Evolutionary conservation across 2,329 filamentous ascomycete species (phyloP), one percentile per base, ranked within the genome.

Genomic region (Hirsutella minnesotensis): DNA sequence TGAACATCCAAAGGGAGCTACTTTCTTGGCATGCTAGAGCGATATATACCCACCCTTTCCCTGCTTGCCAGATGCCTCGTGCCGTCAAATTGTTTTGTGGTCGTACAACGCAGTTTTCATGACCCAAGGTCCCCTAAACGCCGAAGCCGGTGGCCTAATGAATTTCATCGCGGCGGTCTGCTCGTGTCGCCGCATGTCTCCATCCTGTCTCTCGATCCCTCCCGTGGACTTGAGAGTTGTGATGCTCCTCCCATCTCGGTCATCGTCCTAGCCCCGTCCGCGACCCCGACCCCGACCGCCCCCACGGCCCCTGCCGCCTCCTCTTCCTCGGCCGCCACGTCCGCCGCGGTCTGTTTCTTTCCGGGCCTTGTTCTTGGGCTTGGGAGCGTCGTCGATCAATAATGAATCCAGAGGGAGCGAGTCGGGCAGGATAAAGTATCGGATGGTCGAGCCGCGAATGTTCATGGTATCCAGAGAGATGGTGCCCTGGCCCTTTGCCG

Each of bases 301-400:
- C 16, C 68, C 67, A 36, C 75, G 64, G 16, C 77, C 77, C 42
- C 77, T 66, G 20, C 76, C 72, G 38, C 73, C 62, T 13, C 73
- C 69, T 40, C 73, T 60, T 27, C 73, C 69, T 24, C 74, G 62
- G 18, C 71, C 65, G 46, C 78, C 73, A 36, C 71, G 62, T 22
- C 61, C 75, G 39, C 81, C 75, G 39, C 81, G 70, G 46, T 78
- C 76, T 27, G 73, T 75, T 69, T 96, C 92, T 75, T 98, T 98
- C 60, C 90, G 79, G 21, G 92, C 90, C 80, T 98, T 98, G 71
- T 98, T 98, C 83, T 96, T 96, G 47, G 92, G 90, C 73, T 98
- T 98, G 41, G 90, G 88, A 56, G 87, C 81, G 67, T 98, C 92
- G 63, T 98, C 92, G 54, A 98, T 88, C 48, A 98, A 76, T 42